Evolutionary conservation across 306 rosid species (phyloP), one percentile per base, ranked within the genome.

Genomic region (Cucumis hystrix): DNA sequence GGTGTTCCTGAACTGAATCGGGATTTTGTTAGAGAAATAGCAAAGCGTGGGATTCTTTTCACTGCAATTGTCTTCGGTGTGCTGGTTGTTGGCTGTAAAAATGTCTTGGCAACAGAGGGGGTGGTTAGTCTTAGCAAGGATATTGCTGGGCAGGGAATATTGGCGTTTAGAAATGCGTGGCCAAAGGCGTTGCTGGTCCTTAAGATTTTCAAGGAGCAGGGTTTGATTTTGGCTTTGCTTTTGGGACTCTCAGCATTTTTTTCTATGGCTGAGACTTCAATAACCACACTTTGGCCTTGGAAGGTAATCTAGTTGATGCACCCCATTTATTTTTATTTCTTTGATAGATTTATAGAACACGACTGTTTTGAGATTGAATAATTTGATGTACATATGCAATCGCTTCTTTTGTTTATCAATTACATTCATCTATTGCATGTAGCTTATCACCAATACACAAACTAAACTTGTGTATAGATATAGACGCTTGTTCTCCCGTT

Each of bases 271-370:
- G 99, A 96, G 96, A 96, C 99, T 78, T 89, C 99, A 37, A 96
- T 96, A 79, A 96, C 98, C 45, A 96, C 97, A 5, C 90, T 96
- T 67, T 96, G 99, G 99, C 99, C 99, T 80, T 96, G 99, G 99
- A 96, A 96, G 97, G 99, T 96, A 86, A 35, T n/a, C 33, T 25
- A 66, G 2, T 13, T 62, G 4, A 30, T 8, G 73, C 45, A 12
- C 2, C 9, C 17, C 45, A 7, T 63, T 39, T 25, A 15, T 77
- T 58, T 15, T 20, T 25, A 28, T 47, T 59, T 33, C 37, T 33
- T 33, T 1, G 30, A 28, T 28, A 28, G 30, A 28, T 28, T 25
- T 61, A 10, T 0, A 43, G 11, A 25, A 45, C 64, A 39, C 18
- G 0, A 20, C 7, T 25, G 17, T 21, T 63, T 28, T 47, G 76